phyloP scores from a whole-genome alignment of 2,329 filamentous ascomycete species.

The Nothopassalora personata region DNA sequence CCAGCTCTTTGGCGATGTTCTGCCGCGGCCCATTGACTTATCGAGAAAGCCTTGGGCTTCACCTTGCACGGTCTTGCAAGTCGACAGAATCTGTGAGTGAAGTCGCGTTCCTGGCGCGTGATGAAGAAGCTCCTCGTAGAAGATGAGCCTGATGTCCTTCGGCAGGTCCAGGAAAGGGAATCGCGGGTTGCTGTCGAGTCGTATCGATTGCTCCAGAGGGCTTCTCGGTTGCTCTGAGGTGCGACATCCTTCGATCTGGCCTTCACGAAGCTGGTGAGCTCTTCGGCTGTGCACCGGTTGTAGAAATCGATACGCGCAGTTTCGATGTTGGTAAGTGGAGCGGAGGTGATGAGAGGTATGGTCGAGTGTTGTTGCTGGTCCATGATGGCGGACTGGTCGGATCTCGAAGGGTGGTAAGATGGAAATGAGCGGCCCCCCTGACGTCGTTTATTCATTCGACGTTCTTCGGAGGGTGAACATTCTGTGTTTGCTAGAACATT shows the following conservation, averaged over 20 bases:
- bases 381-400: too few relatives aligned
- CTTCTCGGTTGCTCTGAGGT: neutral
- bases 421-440: too few relatives aligned
- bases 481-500: too few relatives aligned
- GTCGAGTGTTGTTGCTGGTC: too few relatives aligned
- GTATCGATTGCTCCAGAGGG: neutral
- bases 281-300: neutral
- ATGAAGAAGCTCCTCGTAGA: slow-evolving; percentile 3
- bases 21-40: neutral
- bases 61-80: neutral
- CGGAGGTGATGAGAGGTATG: too few relatives aligned
- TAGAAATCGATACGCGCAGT: neutral
- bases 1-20: neutral
- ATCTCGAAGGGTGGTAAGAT: too few relatives aligned
- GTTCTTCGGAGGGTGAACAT: too few relatives aligned
- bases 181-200: neutral
- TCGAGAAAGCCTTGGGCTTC: slow-evolving; percentile 1
- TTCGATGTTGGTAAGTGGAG: too few relatives aligned
- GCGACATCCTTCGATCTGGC: neutral
- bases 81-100: slow-evolving; percentile 1
- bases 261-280: neutral
- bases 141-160: slow-evolving; percentile 6
- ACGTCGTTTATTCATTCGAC: too few relatives aligned
- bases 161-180: slow-evolving; percentile 14
- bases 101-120: neutral